Base-by-base conservation (phyloP, 179 eudicot species). In the Drosera spatulata region DNA sequence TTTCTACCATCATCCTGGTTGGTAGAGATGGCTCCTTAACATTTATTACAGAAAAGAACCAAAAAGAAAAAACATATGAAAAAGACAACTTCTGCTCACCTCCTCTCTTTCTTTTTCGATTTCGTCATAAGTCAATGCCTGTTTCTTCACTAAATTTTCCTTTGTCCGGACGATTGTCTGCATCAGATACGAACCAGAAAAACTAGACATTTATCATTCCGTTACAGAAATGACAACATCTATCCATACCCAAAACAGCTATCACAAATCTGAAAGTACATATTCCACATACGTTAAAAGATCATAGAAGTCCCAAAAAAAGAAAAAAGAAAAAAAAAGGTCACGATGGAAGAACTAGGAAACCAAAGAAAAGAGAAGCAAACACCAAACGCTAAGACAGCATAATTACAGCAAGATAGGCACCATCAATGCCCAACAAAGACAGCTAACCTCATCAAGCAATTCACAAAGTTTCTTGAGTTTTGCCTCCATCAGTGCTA, bases 101-200 rank as follows among this genome's bases (percentile, higher is more conserved):
- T 94, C 99, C 66, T 85, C 94, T 41, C 79, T 84, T 69, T 90
- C 96, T 40, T 77, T 68, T 61, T 67, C 79, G 73, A 83, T 70
- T 74, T 94, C 99, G 33, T 81, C 94, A 7, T 61, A 79, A 1
- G 91, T 85, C 85, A 86, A 72, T 59, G 94, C 97, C 70, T 94
- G 99, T 69, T 94, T 93, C 88, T 90, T 94, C 81, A 68, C 94
- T 64, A 79, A 69, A 66, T 94, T 94, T 76, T 90, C 99, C 73
- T 80, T 90, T 39, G 99, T 94, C 39, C 91, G 79, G 55, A 70
- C 64, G 56, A 94, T 90, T 59, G 76, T 94, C 99, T 94, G 88
- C 57, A 73, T 5, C 69, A 66, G 12, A 45, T 12, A 58, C 45
- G 4, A 49, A 38, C 11, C 55, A 39, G n/a, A 5, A 15, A 41